These are phyloP conservation scores for Leonotis leonurus DNA, from an alignment of 257 asterid genomes.

Conservation along the genomic window DNA sequence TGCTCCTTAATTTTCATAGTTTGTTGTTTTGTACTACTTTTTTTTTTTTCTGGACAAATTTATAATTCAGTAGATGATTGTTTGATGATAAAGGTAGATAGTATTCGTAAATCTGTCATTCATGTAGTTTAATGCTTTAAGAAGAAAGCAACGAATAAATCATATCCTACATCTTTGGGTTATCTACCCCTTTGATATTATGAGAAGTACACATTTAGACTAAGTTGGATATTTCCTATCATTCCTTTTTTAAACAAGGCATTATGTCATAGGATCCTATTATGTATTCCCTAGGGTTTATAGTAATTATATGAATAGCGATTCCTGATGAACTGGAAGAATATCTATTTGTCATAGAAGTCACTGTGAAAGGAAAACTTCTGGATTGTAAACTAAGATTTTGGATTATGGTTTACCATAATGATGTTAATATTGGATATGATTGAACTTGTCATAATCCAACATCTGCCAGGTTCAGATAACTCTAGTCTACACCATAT, in stretches of 20 bases:
- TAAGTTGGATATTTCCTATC: neutral
- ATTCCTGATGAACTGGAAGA: neutral
- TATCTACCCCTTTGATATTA: neutral
- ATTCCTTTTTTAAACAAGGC: neutral
- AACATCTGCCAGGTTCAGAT: neutral
- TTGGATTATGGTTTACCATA: neutral
- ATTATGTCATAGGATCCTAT: neutral
- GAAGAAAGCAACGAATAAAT: neutral
- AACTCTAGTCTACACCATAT: neutral
- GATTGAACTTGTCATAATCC: neutral
- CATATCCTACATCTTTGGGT: neutral
- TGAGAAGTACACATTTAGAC: neutral
- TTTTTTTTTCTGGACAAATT: neutral
- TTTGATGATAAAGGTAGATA: neutral
- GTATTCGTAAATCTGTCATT: neutral
- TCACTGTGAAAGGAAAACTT: neutral
- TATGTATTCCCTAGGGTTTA: too few relatives aligned
- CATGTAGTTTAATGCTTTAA: neutral
- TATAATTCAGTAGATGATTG: neutral
- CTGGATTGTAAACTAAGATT: neutral
- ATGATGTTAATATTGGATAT: neutral
- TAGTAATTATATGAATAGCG: neutral
- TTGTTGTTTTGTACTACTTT: neutral
- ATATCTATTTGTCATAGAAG: neutral
- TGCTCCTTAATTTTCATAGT: neutral